Base-by-base conservation (phyloP, 1,284 basidiomycete genomes). In the Heterobasidion occidentale region DNA sequence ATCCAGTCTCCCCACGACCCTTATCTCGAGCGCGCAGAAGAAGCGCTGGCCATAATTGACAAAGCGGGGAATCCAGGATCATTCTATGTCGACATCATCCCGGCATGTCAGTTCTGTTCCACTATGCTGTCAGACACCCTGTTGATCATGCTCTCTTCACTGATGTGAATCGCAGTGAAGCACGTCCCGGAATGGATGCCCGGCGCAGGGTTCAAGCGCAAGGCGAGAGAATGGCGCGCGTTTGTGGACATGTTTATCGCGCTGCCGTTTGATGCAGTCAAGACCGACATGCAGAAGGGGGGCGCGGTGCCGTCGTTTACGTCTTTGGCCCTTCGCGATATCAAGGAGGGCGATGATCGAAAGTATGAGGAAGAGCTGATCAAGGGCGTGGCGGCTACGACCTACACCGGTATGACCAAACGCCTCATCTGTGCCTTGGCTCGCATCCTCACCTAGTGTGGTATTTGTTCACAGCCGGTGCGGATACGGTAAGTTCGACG, bases 121-220 rank as follows among this genome's bases (percentile, higher is more conserved):
- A n/a, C 7, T 35, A 14, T 7, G 15, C 17, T 36, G 8, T 17
- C 33, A 7, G 3, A 19, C n/a, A 15, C 9, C n/a, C 6, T 17
- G 20, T 8, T 51, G 50, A 36, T 36, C 35, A 9, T 35, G 11
- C 35, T 8, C 7, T 19, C 19, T 19, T 19, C 19, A 19, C 19
- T 19, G 19, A 19, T 19, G 7, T 14, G 9, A 9, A 12, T 38
- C 15, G 6, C 36, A 64, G 65, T 66, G 36, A 66, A 64, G 57
- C 56, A 65, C 36, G 58, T 70, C 20, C 68, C 68, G 15, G 59
- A 58, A 27, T 68, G 68, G 68, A 57, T 70, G 51, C 68, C 68
- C 1, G 68, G 68, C 9, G 65, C 67, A 2, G 59, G 59, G 8
- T 70, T 69, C 63, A 63, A 67, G 54, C 61, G 63, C n/a, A 63